Evolutionary conservation across 192 early-diverging fungal genomes (phyloP), one percentile per base, ranked within the genome.

Genomic region (Fimicolochytrium jonesii): DNA sequence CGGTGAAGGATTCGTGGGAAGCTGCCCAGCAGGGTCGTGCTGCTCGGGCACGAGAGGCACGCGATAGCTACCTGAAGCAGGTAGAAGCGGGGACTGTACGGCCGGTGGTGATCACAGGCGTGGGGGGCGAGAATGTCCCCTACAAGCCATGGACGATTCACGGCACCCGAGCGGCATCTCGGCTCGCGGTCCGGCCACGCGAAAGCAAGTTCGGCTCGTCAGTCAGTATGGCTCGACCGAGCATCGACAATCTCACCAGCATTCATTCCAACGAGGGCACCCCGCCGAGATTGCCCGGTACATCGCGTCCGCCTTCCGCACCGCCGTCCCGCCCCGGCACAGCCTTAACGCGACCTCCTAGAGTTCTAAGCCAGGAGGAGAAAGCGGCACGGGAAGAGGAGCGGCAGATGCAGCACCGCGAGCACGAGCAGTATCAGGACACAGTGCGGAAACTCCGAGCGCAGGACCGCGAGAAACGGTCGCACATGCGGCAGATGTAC

Each of bases 1-100:
- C 69, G 17, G 77, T 85, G 25, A 86, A 86, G 59, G 84, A 86
- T 32, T 41, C 57, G 11, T 86, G 84, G 84, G 84, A 86, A 57
- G 41, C 62, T 5, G 47, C 67, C 4, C 71, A 78, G 31, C 74
- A 71, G 5, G 84, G 84, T 0, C 62, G 84, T 7, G 54, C 77
- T 6, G 51, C 63, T 4, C 72, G 69, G 56, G 82, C 82, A 1
- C 62, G 73, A 11, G 84, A 86, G 41, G 42, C 64, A 10, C 66
- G 83, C 10, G 83, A 85, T 18, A 6, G 29, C 15, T 85, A 80
- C 52, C 41, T 77, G 25, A 76, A 74, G 56, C 61, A 60, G 41
- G 61, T 73, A 10, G 81, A 83, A 33, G 15, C 32, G 11, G 80
- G 80, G 0, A 32, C 39, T 7, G 60, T 80, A 17, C 65, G 67